A percentile compares a stretch with the other conserved stretches of the same genome.
Conservation (phyloP, 1,284 basidiomycete genomes). For the Trichosporon sp. region DNA sequence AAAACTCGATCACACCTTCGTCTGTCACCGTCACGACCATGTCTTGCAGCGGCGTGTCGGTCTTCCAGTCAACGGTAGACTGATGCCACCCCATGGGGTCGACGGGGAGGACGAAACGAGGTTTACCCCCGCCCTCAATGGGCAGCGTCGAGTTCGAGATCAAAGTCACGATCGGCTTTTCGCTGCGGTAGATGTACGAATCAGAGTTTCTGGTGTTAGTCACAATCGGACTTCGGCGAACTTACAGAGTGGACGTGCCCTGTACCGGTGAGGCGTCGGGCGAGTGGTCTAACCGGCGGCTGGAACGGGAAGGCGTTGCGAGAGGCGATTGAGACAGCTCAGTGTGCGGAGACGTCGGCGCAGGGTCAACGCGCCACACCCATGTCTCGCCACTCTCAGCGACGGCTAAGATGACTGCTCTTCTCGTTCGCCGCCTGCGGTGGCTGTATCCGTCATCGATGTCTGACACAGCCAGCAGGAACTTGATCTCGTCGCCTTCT, state of each 20-base stretch:
- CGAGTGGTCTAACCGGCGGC: neutral
- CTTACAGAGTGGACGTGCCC: neutral
- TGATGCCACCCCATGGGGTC: constrained; percentile 84
- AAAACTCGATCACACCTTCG: constrained; percentile 76
- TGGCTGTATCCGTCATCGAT: constrained; percentile 55
- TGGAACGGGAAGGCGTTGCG: neutral
- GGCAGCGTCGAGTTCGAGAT: constrained; percentile 47
- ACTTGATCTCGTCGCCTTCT: constrained; percentile 43
- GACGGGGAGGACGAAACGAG: constrained; percentile 64
- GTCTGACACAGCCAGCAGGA: constrained; percentile 54
- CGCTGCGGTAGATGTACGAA: constrained; percentile 31
- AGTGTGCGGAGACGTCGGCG: constrained; percentile 27
- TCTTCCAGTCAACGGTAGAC: constrained; percentile 58
- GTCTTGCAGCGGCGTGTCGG: constrained; percentile 61
- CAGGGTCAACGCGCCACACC: constrained; percentile 51
- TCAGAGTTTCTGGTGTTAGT: neutral
- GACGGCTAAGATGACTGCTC: constrained; percentile 51
- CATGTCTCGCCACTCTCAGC: constrained; percentile 46
- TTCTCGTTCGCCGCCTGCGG: constrained; percentile 40
- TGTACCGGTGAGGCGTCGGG: constrained; percentile 42
- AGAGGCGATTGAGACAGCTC: constrained; percentile 22
- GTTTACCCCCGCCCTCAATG: constrained; percentile 32
- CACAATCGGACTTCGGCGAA: too few species aligned
- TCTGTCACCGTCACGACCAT: constrained; percentile 74
- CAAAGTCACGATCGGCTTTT: constrained; percentile 40